A percentile compares a stretch with the other conserved stretches of the same genome.
These are phyloP conservation scores for Lithospermum erythrorhizon DNA, from an alignment of 257 asterid genomes.

Conservation along the genomic window DNA sequence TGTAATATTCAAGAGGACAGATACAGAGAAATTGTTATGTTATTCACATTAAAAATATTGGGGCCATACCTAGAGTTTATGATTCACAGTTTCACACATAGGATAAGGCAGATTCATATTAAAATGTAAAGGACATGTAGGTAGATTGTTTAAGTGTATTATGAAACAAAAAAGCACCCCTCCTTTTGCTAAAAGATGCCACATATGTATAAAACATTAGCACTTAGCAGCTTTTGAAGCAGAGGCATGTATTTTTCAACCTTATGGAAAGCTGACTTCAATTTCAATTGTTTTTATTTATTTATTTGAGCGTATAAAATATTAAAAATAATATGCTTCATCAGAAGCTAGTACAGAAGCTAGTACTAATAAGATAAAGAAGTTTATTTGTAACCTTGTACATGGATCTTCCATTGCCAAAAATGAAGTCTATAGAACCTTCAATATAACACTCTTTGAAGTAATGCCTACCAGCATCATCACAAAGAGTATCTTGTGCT, in stretches of 20 bases:
- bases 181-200: constrained; percentile 15
- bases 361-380: not conserved
- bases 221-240: constrained; percentile 15
- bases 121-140: not conserved
- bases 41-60: too few relatives aligned
- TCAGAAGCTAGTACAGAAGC: too few relatives aligned
- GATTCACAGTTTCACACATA: not conserved
- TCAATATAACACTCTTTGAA: constrained; percentile 85
- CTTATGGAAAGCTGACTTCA: not conserved
- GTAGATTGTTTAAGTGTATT: not conserved
- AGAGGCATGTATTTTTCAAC: constrained; percentile 2
- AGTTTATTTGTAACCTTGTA: constrained; percentile 35
- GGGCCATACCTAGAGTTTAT: too few relatives aligned
- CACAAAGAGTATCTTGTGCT: constrained; percentile 88
- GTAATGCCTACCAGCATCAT: constrained; percentile 89
- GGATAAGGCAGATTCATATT: not conserved
- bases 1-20: too few relatives aligned
- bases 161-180: constrained; percentile 8
- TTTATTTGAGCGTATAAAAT: not conserved
- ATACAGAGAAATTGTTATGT: too few relatives aligned
- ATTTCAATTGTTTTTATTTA: too few relatives aligned
- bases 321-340: too few relatives aligned
- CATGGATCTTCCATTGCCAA: constrained; percentile 89
- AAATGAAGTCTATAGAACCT: constrained; percentile 90
- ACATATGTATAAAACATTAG: constrained; percentile 16